These are phyloP conservation scores for Polyrhizophydium stewartii DNA, from an alignment of 371 early-diverging fungal genomes.

Conservation along the genomic window DNA sequence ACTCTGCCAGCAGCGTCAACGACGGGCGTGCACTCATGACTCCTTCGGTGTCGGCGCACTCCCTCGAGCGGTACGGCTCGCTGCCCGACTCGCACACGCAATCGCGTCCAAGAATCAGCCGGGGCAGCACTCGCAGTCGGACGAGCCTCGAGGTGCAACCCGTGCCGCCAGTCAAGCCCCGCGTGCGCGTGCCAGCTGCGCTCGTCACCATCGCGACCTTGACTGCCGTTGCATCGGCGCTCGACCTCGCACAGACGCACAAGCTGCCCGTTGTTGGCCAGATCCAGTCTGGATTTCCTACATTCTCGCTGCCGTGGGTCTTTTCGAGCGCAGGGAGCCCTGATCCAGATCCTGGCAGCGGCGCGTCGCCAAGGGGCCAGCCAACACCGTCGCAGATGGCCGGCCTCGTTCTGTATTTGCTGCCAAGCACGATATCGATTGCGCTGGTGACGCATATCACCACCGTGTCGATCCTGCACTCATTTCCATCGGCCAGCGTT, in stretches of 20 bases:
- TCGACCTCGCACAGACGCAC: background rate
- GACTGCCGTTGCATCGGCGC: background rate
- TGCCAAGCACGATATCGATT: background rate
- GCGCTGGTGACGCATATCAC: constrained; percentile 1
- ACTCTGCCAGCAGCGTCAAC: background rate
- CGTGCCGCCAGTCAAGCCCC: too few species aligned
- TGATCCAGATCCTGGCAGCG: too few species aligned
- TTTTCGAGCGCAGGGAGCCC: background rate
- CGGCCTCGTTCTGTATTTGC: background rate
- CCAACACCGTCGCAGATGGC: background rate
- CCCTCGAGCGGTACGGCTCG: background rate
- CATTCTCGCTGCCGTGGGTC: background rate
- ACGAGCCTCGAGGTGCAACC: background rate
- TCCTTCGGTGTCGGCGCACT: background rate
- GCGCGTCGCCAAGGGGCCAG: too few species aligned
- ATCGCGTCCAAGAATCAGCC: background rate
- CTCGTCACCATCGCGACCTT: background rate
- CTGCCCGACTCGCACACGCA: background rate
- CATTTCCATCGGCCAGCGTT: background rate
- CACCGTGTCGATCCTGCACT: background rate
- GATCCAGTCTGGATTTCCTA: background rate
- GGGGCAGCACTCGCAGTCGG: background rate
- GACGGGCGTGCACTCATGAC: background rate
- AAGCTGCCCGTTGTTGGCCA: background rate
- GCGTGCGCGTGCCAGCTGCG: background rate